Evolutionary conservation across 148 eudicot genomes (phyloP), one percentile per base, ranked within the genome.

Genomic region (Camellia lanceoleosa): DNA sequence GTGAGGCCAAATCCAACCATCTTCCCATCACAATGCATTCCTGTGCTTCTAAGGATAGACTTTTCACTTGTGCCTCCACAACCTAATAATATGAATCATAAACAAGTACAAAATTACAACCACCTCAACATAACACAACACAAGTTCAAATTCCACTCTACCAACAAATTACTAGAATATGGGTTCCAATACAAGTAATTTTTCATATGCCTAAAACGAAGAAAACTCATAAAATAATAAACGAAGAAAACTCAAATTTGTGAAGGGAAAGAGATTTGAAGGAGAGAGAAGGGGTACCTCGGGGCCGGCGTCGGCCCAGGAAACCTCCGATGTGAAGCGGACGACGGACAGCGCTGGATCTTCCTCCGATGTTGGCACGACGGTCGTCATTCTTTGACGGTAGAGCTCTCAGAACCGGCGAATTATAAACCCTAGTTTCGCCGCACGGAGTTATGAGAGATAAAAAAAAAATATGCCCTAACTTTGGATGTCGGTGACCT

Each of bases 241-340:
- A 43, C 9, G 38, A 30, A 30, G 38, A 30, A 30, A 30, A 30
- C 38, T 30, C 1, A 30, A 30, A 30, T 30, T 30, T 30, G 30
- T 23, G 30, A 23, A 61, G 12, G 23, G 14, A 20, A 5, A 60
- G 14, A 67, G 76, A 55, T 64, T 20, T 42, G 18, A 5, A 16
- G 6, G 52, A 49, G 52, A 49, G 52, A 49, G 3, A 4, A 7
- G 14, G 46, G 42, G n/a, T 79, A 93, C 99, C 92, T 95, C 99
- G 46, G 97, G 85, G 78, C 99, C 97, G 71, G 97, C 99, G 68
- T 95, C 99, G 61, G 97, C 97, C 97, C 97, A 93, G 14, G 99
- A 84, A 55, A 92, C 84, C 78, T 89, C 91, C 44, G 97, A 89
- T 49, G 93, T 89, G 81, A 92, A 95, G 10, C 97, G 93, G 52